Evolutionary conservation across 2,329 filamentous ascomycete species (phyloP).

Genomic region (Xylariaceae sp.): DNA sequence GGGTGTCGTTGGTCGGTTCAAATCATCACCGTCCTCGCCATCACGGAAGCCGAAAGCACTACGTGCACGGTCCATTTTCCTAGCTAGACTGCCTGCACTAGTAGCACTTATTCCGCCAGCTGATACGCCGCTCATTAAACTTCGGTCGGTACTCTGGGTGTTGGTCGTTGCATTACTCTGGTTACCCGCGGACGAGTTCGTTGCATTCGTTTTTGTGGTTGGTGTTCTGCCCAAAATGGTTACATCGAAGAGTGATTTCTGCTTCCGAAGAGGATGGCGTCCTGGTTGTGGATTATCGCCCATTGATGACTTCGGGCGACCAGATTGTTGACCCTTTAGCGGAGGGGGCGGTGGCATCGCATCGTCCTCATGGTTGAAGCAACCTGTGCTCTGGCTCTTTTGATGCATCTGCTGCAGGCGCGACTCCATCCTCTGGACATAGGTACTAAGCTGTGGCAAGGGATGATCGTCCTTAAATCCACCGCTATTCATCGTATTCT

Average conservation of each 20-base stretch:
- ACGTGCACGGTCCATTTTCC: constrained; percentile 63
- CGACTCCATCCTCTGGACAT: constrained; percentile 88
- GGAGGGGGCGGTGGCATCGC: constrained; percentile 26
- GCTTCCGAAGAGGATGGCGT: constrained; percentile 53
- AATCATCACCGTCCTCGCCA: constrained; percentile 39
- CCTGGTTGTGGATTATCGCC: constrained; percentile 39
- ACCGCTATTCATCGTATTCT: constrained; percentile 39
- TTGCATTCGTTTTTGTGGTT: constrained; percentile 84
- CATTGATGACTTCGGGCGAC: constrained; percentile 58
- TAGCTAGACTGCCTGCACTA: constrained; percentile 87
- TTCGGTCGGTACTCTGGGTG: constrained; percentile 75
- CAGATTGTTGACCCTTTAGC: constrained; percentile 49
- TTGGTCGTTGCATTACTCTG: constrained; percentile 68
- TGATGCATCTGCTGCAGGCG: constrained; percentile 70
- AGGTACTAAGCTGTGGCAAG: constrained; percentile 73
- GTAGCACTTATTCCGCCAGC: constrained; percentile 90
- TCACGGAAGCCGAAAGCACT: constrained; percentile 63
- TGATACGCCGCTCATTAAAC: constrained; percentile 89
- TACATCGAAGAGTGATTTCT: constrained; percentile 77
- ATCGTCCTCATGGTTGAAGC: constrained; percentile 34
- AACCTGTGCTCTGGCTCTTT: constrained; percentile 43
- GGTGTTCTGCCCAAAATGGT: constrained; percentile 72
- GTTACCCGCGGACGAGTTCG: constrained; percentile 75
- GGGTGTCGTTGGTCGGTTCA: constrained; percentile 56
- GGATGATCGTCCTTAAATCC: constrained; percentile 48